Evolutionary conservation across 1,139 yeast genomes (phyloP), one percentile per base, ranked within the genome.

Genomic region (Candida glucosophila): DNA sequence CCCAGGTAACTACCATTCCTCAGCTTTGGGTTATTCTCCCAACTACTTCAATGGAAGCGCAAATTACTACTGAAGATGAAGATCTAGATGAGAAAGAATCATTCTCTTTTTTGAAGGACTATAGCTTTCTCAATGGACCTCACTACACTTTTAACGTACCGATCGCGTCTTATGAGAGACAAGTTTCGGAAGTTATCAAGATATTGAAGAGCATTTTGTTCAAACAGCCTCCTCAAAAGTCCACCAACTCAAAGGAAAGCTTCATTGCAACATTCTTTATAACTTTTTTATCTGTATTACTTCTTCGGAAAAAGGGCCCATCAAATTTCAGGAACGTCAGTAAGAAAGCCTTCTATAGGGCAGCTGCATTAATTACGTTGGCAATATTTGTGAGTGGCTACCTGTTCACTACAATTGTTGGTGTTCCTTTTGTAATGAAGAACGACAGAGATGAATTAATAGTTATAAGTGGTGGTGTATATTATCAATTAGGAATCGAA

Each of bases 401-500:
- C 36, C 76, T 72, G 49, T 80, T 74, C 41, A 67, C 80, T 1
- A 49, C 67, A 15, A 73, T 75, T 30, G 60, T 73, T 36, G 63
- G 63, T 2, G 71, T 73, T 2, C 85, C 88, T 3, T 73, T 80
- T 29, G 39, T 79, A n/a, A 74, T 79, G 2, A 57, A 56, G 29
- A 55, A 62, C 37, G 67, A 65, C 7, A 37, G 62, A 2, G 68
- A 71, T 5, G 50, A 56, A 5, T 49, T 72, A 19, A 61, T 77
- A 47, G 61, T 57, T 37, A 68, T 75, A 26, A 67, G 80, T 35
- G 83, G 83, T 5, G 83, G 81, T 2, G 48, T 52, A 5, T 69
- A 65, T 31, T 74, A 73, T 55, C 90, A 79, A 46, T 74, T 78
- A 48, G 90, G 90, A 1, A 50, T 69, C 4, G 92, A 80, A 44